Evolutionary conservation across 768 basidiomycete genomes (phyloP), one percentile per base, ranked within the genome.

Genomic region (Mycena vulgaris): DNA sequence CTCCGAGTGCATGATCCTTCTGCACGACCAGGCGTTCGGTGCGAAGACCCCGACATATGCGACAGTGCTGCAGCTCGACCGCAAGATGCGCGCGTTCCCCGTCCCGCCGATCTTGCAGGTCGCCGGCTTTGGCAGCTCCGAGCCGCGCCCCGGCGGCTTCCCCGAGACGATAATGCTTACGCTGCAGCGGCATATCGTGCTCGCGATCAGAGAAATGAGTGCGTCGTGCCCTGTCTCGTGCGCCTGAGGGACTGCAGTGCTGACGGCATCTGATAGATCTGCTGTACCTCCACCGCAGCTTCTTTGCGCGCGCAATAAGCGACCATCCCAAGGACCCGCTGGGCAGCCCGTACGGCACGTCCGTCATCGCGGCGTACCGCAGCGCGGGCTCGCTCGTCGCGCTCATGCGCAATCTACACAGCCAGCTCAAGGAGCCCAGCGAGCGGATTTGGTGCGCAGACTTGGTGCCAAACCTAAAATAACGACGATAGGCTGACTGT

Each of bases 241-340:
- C 10, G n/a, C n/a, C n/a, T n/a, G 58, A 31, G 52, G 56, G 58
- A 52, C 27, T 37, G 31, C 28, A 27, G 37, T 17, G 33, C 42
- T 63, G 33, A 62, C 33, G 52, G 28, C 56, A 53, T 37, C 67
- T 58, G 65, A 45, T 74, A 92, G 92, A 90, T 79, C 83, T 92
- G 37, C 81, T 93, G 21, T 93, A 92, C 78, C 82, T 93, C 40
- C 92, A 93, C 75, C 86, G 92, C 71, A 90, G 89, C 76, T 93
- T 92, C 81, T 92, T 93, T 71, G 92, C 92, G 28, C 86, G 90
- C 49, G 92, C 92, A 3, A 87, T 93, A 66, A 90, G 88, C 74
- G 92, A 93, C 75, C 89, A 91, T 76, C 91, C 91, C 35, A 91
- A 90, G 75, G 92, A 93, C 74, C 92, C 92, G 30, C 83, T 93